Evolutionary conservation across 2,329 filamentous ascomycete genomes (phyloP), one percentile per base, ranked within the genome.

Genomic region (Aspergillus piperis): DNA sequence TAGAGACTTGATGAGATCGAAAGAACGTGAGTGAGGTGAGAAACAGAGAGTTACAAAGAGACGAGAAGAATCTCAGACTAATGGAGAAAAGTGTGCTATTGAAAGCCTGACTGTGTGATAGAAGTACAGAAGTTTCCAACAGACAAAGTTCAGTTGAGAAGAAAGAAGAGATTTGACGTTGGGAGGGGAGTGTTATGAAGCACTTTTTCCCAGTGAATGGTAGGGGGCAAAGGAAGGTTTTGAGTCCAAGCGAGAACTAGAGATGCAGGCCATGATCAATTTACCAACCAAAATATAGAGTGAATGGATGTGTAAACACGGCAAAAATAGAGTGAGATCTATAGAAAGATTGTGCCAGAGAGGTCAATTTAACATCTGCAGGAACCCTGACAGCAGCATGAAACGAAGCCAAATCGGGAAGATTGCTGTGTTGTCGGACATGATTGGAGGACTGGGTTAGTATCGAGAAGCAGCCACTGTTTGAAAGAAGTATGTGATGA

Each of bases 321-420:
- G 36, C 19, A 54, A n/a, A 5, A 2, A 36, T 23, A 13, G 21
- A 23, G 30, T 54, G 57, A 38, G 30, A 25, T 15, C 41, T 7
- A 54, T 54, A 49, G 41, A 50, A 27, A 2, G 30, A 8, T 32
- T 41, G 51, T 58, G n/a, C 7, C 17, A 13, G 27, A 38, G 36
- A 38, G 57, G 38, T 54, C 49, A 27, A 25, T 21, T 54, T 23
- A 48, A 42, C 44, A 30, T 11, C n/a, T 36, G 32, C 56, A 44
- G 19, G 10, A 25, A 54, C 36, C 41, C 41, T 42, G 39, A 15
- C 25, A 41, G 42, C 36, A 30, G 17, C 42, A 11, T 54, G 38
- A 8, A 15, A 44, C 21, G 38, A 30, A 39, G 8, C 41, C 41
- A 15, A 23, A 44, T 19, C 21, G 41, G 21, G 41, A 21, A 44